Evolutionary conservation across 2,329 filamentous ascomycete genomes (phyloP), one percentile per base, ranked within the genome.

Genomic region (Onygena corvina): DNA sequence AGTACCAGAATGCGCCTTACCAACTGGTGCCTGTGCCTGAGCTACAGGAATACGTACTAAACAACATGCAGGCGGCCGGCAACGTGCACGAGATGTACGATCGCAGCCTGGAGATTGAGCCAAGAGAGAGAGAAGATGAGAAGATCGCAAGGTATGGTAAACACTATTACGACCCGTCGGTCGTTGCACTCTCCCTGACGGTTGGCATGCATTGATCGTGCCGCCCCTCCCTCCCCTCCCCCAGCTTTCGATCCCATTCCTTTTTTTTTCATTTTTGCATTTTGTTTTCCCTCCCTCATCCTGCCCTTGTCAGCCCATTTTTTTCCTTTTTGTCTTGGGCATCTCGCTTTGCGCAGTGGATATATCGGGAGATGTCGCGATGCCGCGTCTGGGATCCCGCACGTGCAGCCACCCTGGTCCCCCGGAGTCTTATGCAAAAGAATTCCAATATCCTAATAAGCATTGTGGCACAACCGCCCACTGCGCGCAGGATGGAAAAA

Each of bases 21-120:
- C 83, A 85, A 5, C 73, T 98, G 47, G 86, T 93, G 62, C 78
- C 88, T 0, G 90, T 98, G 12, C 78, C 82, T 1, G 92, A 96
- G 68, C 74, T 98, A 57, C 90, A 96, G 65, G 89, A 96, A 58
- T 98, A 96, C 68, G 94, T 98, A 57, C 71, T 95, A 58, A 89
- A 82, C 65, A 95, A 96, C 66, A 94, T 96, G 85, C 84, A 93
- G 70, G 84, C 83, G 25, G 90, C 92, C 3, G 86, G 88, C 47
- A 90, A 96, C 65, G 92, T 98, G 55, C 89, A 96, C 67, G 90
- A 96, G 73, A 96, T 96, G 92, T 98, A 96, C 72, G 89, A 96
- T 68, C 89, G 89, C 75, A 94, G 88, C 70, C 73, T 98, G 70
- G 77, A 83, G 61, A 82, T 98, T 53, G 92, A 98, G 67, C 92